Base-by-base conservation (phyloP, 352 stramenopile genomes). In the Thalassiosira pacifica region DNA sequence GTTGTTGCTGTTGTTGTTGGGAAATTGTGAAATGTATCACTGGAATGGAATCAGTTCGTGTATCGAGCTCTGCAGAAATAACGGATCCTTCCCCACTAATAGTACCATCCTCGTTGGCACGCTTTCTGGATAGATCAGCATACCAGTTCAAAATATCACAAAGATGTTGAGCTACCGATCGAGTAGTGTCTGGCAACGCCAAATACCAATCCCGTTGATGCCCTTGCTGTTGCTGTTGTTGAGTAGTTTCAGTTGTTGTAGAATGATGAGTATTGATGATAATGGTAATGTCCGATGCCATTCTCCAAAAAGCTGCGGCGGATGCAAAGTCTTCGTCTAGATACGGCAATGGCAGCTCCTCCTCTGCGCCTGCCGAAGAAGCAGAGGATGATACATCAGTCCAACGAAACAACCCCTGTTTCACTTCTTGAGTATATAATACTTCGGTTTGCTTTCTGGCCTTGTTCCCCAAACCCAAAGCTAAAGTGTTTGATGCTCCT, bases 101-200 rank as follows among this genome's bases (percentile, higher is more conserved):
- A 22, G n/a, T 68, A 18, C 72, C 32, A 31, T 31, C 19, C 5
- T 63, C 0, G 10, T 40, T 24, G 26, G 52, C 27, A 1, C 34
- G n/a, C n/a, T n/a, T 75, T 65, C 29, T 22, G 22, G 60, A 57
- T 19, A 59, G 70, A 63, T 82, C 71, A n/a, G 71, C 64, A 82
- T 86, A 82, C 79, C 79, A 86, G 64, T 86, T 86, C 31, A 86
- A 61, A 42, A 76, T 82, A 48, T 86, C 79, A 31, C 79, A 86
- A 52, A 82, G 42, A 67, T 78, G 66, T 45, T 77, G 79, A 42
- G 79, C 64, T 10, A 82, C 64, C n/a, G 65, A 57, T 13, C 27
- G 31, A 29, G 79, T 86, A 10, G 79, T 82, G 48, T 78, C 79
- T 10, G 79, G 72, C 9, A 86, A 37, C 19, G 72, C 79, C 31